Conservation (phyloP, 1,284 basidiomycete genomes). For the Ceraceosorus guamensis region DNA sequence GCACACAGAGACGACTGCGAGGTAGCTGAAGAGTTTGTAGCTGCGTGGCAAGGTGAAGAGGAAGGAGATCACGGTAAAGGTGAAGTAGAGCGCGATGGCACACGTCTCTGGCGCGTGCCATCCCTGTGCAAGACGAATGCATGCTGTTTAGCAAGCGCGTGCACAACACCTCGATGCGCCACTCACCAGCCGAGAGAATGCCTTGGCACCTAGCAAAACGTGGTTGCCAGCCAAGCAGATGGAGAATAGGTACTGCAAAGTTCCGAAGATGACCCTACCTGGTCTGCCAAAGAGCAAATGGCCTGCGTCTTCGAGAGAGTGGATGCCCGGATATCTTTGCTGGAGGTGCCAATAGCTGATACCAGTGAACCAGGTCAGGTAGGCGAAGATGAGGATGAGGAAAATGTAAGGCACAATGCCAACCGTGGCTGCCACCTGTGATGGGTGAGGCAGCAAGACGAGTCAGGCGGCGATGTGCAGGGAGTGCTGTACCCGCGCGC, state of each 20-base stretch:
- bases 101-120: conserved; percentile 13
- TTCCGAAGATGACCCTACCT: conserved; percentile 21
- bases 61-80: conserved; percentile 33
- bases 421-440: conserved; percentile 30
- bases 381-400: conserved; percentile 26
- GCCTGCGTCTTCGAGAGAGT: conserved; percentile 36
- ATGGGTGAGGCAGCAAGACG: no score
- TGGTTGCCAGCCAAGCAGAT: conserved; percentile 38
- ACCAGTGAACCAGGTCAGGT: conserved; percentile 29
- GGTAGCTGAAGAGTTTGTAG: conserved; percentile 26
- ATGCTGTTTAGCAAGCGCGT: not conserved
- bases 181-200: conserved; percentile 30
- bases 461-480: no score
- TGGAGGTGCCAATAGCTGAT: conserved; percentile 30
- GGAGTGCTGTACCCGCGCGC: not conserved
- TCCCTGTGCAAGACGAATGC: not conserved
- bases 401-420: conserved; percentile 36
- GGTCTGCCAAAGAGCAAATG: conserved; percentile 32
- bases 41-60: conserved; percentile 34
- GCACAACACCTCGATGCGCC: conserved; percentile 16
- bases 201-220: conserved; percentile 32
- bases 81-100: conserved; percentile 23
- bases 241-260: conserved; percentile 25
- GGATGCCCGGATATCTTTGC: conserved; percentile 34
- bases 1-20: not conserved